These are phyloP conservation scores for Emiliania huxleyi DNA, from an alignment of 78 protist genomes.

Conservation along the genomic window DNA sequence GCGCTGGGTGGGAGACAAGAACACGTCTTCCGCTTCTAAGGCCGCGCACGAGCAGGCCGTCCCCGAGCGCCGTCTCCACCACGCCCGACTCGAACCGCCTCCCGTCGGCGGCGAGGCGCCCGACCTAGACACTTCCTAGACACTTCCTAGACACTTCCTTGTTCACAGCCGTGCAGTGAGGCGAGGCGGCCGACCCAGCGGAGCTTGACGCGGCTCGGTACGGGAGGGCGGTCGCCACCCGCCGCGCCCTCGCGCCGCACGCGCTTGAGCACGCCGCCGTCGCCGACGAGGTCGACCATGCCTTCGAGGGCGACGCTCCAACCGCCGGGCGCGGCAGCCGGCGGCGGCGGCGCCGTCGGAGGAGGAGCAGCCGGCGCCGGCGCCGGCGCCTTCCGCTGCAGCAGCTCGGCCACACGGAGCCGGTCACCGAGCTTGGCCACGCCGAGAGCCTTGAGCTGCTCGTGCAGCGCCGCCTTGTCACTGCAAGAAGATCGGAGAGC, in stretches of 20 bases:
- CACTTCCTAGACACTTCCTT: too few relatives aligned
- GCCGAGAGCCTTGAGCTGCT: not conserved
- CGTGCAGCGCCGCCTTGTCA: too few relatives aligned
- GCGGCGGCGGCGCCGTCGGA: not conserved
- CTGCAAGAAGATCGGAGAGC: too few relatives aligned
- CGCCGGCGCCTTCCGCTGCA: not conserved
- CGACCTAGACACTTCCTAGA: too few relatives aligned
- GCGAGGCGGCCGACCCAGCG: not conserved
- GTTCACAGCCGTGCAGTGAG: too few relatives aligned
- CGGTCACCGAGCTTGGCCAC: not conserved
- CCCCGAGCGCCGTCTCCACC: not conserved
- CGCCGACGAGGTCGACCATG: not conserved
- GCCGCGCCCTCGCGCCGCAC: not conserved
- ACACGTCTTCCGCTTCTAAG: too few relatives aligned
- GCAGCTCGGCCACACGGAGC: not conserved
- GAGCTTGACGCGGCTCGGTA: not conserved
- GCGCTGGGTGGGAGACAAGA: too few relatives aligned
- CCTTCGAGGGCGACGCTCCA: not conserved
- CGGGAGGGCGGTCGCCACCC: not conserved
- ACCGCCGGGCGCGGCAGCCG: not conserved
- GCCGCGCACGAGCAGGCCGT: not conserved
- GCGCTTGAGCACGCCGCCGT: not conserved
- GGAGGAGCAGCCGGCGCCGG: too few relatives aligned
- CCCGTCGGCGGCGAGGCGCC: not conserved
- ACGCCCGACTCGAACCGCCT: not conserved